Conservation (phyloP, 2,329 filamentous ascomycete species). For the Alternaria arbusti region DNA sequence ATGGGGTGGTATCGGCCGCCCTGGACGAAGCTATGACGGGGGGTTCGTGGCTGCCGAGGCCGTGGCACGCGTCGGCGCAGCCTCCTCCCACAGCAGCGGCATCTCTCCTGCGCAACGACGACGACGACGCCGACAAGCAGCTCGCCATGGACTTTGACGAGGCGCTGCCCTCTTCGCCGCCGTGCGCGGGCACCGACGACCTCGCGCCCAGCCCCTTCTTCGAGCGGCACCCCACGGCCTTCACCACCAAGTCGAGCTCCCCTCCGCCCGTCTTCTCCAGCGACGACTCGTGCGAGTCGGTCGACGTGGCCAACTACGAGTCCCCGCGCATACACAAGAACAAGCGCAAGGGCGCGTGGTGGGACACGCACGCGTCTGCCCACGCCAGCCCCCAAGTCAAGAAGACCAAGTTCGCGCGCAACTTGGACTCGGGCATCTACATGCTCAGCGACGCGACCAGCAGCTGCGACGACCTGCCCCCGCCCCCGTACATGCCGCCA, state of each 20-base stretch:
- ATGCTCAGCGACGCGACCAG: constrained; percentile 39
- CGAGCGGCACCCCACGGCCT: constrained; percentile 19
- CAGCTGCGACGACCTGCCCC: constrained; percentile 19
- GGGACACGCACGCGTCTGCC: constrained; percentile 24
- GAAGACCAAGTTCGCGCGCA: constrained; percentile 37
- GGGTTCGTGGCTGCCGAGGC: constrained; percentile 15
- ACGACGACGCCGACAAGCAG: background rate
- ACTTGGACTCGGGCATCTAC: constrained; percentile 41
- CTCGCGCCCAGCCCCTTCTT: constrained; percentile 33
- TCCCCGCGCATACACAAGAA: constrained; percentile 42
- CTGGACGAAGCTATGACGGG: constrained; percentile 24
- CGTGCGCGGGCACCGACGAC: constrained; percentile 26
- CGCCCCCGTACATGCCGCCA: constrained; percentile 20
- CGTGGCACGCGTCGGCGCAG: constrained; percentile 17
- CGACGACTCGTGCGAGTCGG: constrained; percentile 37
- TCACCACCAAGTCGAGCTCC: constrained; percentile 40
- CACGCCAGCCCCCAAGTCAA: constrained; percentile 27
- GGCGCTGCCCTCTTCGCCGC: constrained; percentile 27
- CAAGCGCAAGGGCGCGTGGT: constrained; percentile 44
- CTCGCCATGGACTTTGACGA: constrained; percentile 31
- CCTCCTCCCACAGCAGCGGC: constrained; percentile 1
- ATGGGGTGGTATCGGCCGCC: background rate
- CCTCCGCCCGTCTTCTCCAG: constrained; percentile 44
- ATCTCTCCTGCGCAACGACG: background rate
- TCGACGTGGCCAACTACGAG: constrained; percentile 40